These are phyloP conservation scores for Silene conica DNA, from an alignment of 148 eudicot species.

Conservation along the genomic window DNA sequence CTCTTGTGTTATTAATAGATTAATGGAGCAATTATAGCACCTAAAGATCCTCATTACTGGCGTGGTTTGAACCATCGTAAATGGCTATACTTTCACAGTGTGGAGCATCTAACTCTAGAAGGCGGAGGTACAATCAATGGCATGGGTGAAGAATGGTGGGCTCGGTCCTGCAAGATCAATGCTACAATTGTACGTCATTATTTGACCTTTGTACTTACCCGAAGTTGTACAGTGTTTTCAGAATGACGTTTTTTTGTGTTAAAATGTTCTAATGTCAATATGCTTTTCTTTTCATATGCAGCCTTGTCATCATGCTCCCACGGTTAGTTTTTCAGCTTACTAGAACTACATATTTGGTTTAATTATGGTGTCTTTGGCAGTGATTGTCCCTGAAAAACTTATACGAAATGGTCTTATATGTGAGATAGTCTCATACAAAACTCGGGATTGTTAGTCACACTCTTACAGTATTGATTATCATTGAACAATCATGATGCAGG, in stretches of 20 bases:
- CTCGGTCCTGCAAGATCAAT: slow-evolving; percentile 76
- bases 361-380: neutral
- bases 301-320: slow-evolving; percentile 95
- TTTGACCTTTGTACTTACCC: slow-evolving; percentile 12
- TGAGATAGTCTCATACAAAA: no score
- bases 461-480: neutral
- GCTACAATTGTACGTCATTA: slow-evolving; percentile 46
- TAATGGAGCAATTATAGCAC: slow-evolving; percentile 65
- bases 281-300: slow-evolving; percentile 31
- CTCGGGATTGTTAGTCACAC: no score
- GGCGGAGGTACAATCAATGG: slow-evolving; percentile 83
- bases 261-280: slow-evolving; percentile 13
- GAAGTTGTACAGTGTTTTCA: neutral
- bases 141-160: slow-evolving; percentile 95
- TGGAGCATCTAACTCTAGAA: slow-evolving; percentile 59
- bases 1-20: slow-evolving; percentile 39
- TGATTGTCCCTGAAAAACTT: neutral
- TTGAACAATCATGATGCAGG: slow-evolving; percentile 46
- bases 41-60: slow-evolving; percentile 73
- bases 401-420: neutral
- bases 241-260: neutral
- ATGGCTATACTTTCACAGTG: slow-evolving; percentile 79
- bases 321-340: slow-evolving; percentile 51
- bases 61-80: slow-evolving; percentile 55
- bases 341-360: neutral